Base-by-base conservation (phyloP, 768 basidiomycete genomes). In the Leccinellum rugosiceps region DNA sequence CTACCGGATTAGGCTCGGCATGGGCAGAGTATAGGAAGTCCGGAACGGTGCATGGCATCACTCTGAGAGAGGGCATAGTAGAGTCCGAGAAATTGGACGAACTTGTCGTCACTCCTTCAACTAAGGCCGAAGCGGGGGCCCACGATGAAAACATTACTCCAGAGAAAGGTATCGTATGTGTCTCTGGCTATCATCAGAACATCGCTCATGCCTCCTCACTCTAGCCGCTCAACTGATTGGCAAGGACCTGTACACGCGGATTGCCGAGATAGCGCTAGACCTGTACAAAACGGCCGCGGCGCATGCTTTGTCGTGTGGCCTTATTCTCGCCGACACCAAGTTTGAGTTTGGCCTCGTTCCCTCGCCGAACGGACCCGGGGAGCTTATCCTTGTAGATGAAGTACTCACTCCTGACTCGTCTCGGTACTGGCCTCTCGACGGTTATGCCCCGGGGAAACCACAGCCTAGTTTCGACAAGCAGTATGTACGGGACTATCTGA, bases 391-490 rank as follows among this genome's bases (percentile, higher is more conserved):
- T 49, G 87, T 98, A 63, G 97, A 99, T 72, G 97, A 99, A 69
- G 83, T 91, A n/a, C 82, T 99, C 53, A 98, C 97, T 0, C 95
- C 96, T 19, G 97, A 99, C 72, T 98, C 94, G 13, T 97, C 94
- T 17, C 83, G 96, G 31, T 99, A 98, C 77, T 98, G 97, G 97
- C 92, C 94, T 1, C 76, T 86, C 6, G 79, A 77, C 5, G 80
- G 77, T 3, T 98, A 97, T 74, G 73, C 75, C 30, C 78, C 85
- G 4, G 97, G 95, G 4, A 77, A 81, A 34, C 68, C 85, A 0
- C 96, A 97, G 73, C 83, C 88, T 19, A 93, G 92, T 67, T 98
- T 97, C 67, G 97, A 98, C 72, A 99, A 98, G 75, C 97, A 99
- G 74, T 98, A 90, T 66, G 75, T 98, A 55, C 79, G 97, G 19